Conservation (phyloP, 352 stramenopile genomes). For the Globisporangium lucens region DNA sequence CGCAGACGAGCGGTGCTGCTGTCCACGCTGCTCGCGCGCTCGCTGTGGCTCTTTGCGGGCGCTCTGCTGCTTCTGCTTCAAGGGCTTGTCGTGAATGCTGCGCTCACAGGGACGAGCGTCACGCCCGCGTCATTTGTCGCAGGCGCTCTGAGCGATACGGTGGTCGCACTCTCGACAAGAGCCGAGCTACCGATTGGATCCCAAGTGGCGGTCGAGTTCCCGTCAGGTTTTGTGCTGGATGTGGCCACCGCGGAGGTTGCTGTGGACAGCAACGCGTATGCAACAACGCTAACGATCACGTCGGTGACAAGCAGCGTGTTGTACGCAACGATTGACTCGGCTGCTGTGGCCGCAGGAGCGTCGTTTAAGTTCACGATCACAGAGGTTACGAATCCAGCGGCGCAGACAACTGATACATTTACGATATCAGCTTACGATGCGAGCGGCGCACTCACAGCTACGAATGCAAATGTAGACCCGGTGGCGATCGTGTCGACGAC, state of each 20-base stretch:
- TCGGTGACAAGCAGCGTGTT: conserved; percentile 23
- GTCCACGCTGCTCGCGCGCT: background rate
- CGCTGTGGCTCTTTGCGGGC: background rate
- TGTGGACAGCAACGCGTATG: conserved; percentile 2
- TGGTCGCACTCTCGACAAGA: conserved; percentile 27
- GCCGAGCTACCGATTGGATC: conserved; percentile 23
- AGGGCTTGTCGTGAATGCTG: conserved; percentile 11
- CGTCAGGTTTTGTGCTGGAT: conserved; percentile 28
- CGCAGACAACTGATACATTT: conserved; percentile 19
- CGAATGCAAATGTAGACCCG: background rate
- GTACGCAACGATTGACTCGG: conserved; percentile 18
- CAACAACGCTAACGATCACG: conserved; percentile 29
- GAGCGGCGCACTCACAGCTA: conserved; percentile 16
- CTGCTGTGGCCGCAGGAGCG: conserved; percentile 17
- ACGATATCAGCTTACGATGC: conserved; percentile 24
- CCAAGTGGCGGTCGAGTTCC: conserved; percentile 29
- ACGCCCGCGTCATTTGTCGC: conserved; percentile 22
- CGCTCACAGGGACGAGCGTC: conserved; percentile 25
- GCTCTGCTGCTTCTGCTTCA: background rate
- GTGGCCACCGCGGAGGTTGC: conserved; percentile 13
- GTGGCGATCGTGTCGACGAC: conserved; percentile 18
- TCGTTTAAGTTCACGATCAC: conserved; percentile 32
- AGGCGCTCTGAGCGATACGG: conserved; percentile 19
- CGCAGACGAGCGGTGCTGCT: background rate
- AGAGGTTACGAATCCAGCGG: conserved; percentile 32